Evolutionary conservation across 2,329 filamentous ascomycete species (phyloP), one percentile per base, ranked within the genome.

Genomic region (Diaporthe destruens): DNA sequence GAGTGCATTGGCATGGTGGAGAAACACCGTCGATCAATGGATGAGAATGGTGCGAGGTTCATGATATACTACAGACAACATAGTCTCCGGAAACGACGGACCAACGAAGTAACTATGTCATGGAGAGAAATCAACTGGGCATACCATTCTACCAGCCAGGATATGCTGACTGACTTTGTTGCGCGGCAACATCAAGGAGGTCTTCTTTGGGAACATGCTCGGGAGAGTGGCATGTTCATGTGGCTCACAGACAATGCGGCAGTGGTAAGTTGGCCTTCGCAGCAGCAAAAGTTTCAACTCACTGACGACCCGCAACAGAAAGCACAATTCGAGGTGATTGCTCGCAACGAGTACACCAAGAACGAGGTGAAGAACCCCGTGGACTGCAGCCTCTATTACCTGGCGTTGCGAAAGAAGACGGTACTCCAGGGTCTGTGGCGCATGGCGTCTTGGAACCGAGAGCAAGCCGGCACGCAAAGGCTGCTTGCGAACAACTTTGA

Each of bases 391-490:
- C 84, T 99, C 11, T 97, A 93, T 83, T 99, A 98, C 80, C 87
- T 99, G 23, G 96, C 97, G 0, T 87, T 99, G 16, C 90, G 88
- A 76, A 98, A 98, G 85, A 99, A 99, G 81, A 88, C 93, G 2
- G 93, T 98, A 0, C 88, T 99, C 1, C 90, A 97, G 76, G 95
- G 95, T 0, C 86, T 99, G 0, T 99, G 96, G 96, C 91, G 97
- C 23, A 98, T 98, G 89, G 95, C 96, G 7, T 90, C 86, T 53
- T 96, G 96, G 92, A 93, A 97, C 77, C 90, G 88, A 72, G 97
- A 99, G 81, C 96, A 98, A 81, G 85, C 82, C 2, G 91, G 93
- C 0, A 99, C 96, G 0, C 89, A 92, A 73, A 91, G 89, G 74
- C 87, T 99, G 39, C 85, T 99, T 29, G 88, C 92, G n/a, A 97